phyloP scores from a whole-genome alignment of 257 asterid genomes.

The Echium plantagineum region DNA sequence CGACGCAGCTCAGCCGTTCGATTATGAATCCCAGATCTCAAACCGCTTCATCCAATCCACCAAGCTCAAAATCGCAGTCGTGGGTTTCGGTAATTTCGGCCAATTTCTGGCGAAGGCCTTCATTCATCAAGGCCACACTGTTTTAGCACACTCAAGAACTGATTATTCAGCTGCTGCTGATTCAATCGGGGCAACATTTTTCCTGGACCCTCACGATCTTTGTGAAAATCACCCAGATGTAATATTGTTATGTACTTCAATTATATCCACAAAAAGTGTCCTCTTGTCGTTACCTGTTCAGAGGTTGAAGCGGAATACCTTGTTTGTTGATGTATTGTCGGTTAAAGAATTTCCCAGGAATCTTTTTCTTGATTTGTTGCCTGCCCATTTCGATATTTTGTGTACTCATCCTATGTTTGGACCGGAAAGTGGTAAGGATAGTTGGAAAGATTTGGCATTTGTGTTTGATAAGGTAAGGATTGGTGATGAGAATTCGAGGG shows the following conservation, averaged over 20 bases:
- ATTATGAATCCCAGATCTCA: slow-evolving; percentile 36
- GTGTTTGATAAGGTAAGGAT: slow-evolving; percentile 70
- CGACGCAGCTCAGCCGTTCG: slow-evolving; percentile 73
- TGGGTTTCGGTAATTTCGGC: slow-evolving; percentile 80
- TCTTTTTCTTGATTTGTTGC: slow-evolving; percentile 42
- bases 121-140: slow-evolving; percentile 49
- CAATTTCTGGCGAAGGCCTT: slow-evolving; percentile 62
- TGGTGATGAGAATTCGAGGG: slow-evolving; percentile 43
- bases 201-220: slow-evolving; percentile 50
- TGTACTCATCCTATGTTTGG: slow-evolving; percentile 96
- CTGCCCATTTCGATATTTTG: slow-evolving; percentile 55
- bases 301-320: slow-evolving; percentile 44
- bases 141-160: slow-evolving; percentile 48
- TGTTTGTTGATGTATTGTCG: slow-evolving; percentile 58
- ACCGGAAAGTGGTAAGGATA: slow-evolving; percentile 68
- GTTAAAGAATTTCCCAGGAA: slow-evolving; percentile 66
- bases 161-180: slow-evolving; percentile 31
- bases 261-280: slow-evolving; percentile 48
- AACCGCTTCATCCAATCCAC: slow-evolving; percentile 32
- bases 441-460: slow-evolving; percentile 52
- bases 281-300: slow-evolving; percentile 54
- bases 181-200: slow-evolving; percentile 44
- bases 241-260: slow-evolving; percentile 51
- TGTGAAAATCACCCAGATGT: slow-evolving; percentile 78
- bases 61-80: slow-evolving; percentile 45